Evolutionary conservation across 768 basidiomycete genomes (phyloP).

Genomic region (Filobasidium wieringae): DNA sequence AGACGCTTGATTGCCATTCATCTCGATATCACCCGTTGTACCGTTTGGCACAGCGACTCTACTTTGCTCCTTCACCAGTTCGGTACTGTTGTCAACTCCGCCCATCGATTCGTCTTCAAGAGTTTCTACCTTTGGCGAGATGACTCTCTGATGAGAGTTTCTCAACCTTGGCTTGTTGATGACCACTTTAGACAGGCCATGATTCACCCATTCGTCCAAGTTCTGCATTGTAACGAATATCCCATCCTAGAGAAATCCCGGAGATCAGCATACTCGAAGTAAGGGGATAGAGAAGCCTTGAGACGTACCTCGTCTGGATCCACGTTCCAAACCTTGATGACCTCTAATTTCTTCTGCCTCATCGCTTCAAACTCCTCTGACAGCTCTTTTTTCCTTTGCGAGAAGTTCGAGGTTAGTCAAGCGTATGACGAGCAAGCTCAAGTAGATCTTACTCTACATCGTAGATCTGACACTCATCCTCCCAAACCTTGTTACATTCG

Average conservation of each 20-base stretch:
- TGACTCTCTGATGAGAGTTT: neutral
- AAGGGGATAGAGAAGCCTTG: neutral
- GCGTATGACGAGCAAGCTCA: neutral
- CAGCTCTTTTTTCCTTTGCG: neutral
- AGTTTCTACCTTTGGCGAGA: neutral
- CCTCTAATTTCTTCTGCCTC: conserved; percentile 1
- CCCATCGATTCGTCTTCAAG: neutral
- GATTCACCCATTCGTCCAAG: neutral
- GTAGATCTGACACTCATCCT: neutral
- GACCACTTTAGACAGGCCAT: neutral
- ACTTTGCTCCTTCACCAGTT: too few species aligned
- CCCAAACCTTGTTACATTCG: neutral
- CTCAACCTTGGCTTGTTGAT: neutral
- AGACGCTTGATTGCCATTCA: neutral
- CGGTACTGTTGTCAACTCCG: neutral
- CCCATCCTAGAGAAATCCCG: conserved; percentile 1
- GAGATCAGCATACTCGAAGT: neutral
- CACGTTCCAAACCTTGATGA: neutral
- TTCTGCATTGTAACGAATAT: conserved; percentile 1
- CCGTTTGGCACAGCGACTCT: neutral
- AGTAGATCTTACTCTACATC: neutral
- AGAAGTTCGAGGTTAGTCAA: too few species aligned
- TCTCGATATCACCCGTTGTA: neutral
- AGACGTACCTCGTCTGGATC: neutral
- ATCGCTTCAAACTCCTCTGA: neutral